phyloP scores from a whole-genome alignment of 768 basidiomycete species.

The Russula foetens region DNA sequence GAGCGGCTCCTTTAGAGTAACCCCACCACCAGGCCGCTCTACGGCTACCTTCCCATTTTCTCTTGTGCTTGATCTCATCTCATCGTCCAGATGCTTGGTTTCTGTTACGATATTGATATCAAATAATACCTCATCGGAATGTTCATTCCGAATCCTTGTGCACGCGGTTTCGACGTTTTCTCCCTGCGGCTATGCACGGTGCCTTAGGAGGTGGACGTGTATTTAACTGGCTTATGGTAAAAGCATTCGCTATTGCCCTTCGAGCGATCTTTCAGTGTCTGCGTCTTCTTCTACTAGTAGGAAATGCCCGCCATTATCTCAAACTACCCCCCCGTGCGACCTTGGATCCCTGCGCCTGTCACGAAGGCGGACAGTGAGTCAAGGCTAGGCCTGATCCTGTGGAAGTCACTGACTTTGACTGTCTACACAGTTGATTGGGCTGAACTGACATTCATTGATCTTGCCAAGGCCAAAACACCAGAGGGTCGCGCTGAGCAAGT shows the following conservation, averaged over 20 bases:
- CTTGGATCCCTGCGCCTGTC: constrained; percentile 23
- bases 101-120: background rate
- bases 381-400: background rate
- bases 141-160: background rate
- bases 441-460: constrained; percentile 29
- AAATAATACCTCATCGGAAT: constrained; percentile 1
- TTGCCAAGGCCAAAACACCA: constrained; percentile 27
- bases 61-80: background rate
- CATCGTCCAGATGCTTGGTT: background rate
- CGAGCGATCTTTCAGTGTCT: background rate
- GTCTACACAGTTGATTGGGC: constrained; percentile 29
- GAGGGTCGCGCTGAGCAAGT: constrained; percentile 29
- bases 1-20: background rate
- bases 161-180: background rate
- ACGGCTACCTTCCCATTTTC: background rate
- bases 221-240: background rate
- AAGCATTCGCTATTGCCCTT: background rate
- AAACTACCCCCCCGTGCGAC: constrained; percentile 17
- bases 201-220: background rate
- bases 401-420: background rate
- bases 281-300: background rate
- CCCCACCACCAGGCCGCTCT: background rate
- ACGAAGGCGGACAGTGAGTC: constrained; percentile 22
- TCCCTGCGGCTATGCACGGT: background rate
- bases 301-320: constrained; percentile 18